Evolutionary conservation across 108 stramenopile genomes (phyloP).

Genomic region (Cyclotella atomus): DNA sequence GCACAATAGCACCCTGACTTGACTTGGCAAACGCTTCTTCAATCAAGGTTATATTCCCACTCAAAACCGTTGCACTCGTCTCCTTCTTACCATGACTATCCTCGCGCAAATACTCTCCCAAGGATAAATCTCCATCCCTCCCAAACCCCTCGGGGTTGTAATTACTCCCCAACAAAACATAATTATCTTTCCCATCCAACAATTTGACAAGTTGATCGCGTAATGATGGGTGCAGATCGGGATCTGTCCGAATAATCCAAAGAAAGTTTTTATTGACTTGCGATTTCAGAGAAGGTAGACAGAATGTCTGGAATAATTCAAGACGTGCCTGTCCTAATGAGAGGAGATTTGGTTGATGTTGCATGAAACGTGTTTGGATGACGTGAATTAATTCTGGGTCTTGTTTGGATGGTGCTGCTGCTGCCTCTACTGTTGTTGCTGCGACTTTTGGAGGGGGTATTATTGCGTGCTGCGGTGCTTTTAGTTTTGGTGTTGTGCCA

Average conservation of each 20-base stretch:
- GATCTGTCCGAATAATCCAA: conserved; percentile 68
- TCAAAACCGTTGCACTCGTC: conserved; percentile 10
- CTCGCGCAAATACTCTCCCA: conserved; percentile 16
- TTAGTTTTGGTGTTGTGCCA: neutral
- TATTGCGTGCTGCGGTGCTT: neutral
- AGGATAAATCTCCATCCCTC: conserved; percentile 12
- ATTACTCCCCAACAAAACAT: conserved; percentile 55
- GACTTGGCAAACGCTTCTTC: conserved; percentile 32
- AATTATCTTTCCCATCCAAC: conserved; percentile 42
- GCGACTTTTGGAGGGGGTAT: neutral
- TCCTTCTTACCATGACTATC: conserved; percentile 6
- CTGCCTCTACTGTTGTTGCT: neutral
- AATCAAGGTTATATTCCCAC: conserved; percentile 48
- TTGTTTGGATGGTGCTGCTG: neutral
- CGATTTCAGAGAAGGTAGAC: conserved; percentile 53
- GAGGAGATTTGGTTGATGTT: conserved; percentile 55
- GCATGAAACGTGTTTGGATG: conserved; percentile 70
- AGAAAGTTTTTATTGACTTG: conserved; percentile 57
- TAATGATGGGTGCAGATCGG: conserved; percentile 44
- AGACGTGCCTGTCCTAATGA: conserved; percentile 59
- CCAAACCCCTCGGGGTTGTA: conserved; percentile 50
- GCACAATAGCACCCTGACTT: conserved; percentile 31
- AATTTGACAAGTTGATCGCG: conserved; percentile 39
- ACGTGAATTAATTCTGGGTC: conserved; percentile 47
- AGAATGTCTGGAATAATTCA: conserved; percentile 62